Evolutionary conservation across 352 stramenopile genomes (phyloP), one percentile per base, ranked within the genome.

Genomic region (Phytophthora rubi): DNA sequence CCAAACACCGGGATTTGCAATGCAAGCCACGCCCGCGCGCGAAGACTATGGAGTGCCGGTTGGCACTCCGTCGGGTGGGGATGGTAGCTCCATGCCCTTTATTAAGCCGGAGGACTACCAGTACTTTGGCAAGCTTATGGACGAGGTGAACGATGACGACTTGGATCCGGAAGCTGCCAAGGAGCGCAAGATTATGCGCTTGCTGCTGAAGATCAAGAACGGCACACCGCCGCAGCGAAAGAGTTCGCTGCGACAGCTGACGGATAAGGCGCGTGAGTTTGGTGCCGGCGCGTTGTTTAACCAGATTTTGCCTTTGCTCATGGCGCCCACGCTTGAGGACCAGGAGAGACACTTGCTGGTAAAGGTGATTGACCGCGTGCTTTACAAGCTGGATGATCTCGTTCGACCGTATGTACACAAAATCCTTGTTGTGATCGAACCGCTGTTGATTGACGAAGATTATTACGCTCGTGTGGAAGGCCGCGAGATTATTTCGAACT

Each of bases 161-260:
- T 65, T 97, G 9, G 87, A 95, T 63, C 89, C 98, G 6, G 97
- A 99, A 60, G 91, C 98, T 64, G 88, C 92, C 0, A 99, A 97
- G 65, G 97, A 99, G 68, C 87, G 97, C 42, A 98, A 98, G 68
- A 99, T 99, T 65, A 99, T 99, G 96, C 85, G 92, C 0, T 70
- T 99, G 37, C 71, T 99, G 59, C 85, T 99, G 2, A 99, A 99
- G 68, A 99, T 99, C 65, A 99, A 99, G 86, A 99, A 98, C 71
- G 98, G 98, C 15, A 99, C 96, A 1, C 98, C 98, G 2, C 97
- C 97, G 5, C 98, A 99, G 80, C 88, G 98, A 37, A 99, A 99
- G 79, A 97, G 93, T 4, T 93, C 94, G 3, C 90, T 99, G 74
- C 91, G 96, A 18, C 95, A 98, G 78, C 98, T 99, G 48, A 99